These are phyloP conservation scores for Fonsecaea multimorphosa DNA, from an alignment of 2,329 filamentous ascomycete species.

Conservation along the genomic window DNA sequence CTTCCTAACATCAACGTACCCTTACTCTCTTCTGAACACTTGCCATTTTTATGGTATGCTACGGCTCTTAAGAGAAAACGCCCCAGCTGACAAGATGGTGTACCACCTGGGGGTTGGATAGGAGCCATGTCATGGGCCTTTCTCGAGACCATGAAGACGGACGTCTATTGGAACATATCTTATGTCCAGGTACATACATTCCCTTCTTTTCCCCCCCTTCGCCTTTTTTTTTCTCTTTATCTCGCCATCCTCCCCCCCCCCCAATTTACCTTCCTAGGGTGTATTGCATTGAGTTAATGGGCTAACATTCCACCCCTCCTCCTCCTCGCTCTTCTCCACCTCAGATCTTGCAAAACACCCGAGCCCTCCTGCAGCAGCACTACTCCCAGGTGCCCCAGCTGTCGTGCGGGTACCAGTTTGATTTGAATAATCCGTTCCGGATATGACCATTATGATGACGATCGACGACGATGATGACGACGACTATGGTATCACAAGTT, in stretches of 20 bases:
- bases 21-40: too few species aligned
- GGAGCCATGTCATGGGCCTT: slow-evolving; percentile 40
- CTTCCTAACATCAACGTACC: too few species aligned
- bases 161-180: slow-evolving; percentile 35
- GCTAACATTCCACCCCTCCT: too few species aligned
- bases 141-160: slow-evolving; percentile 38
- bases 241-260: too few species aligned
- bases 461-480: not conserved
- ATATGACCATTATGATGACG: slow-evolving; percentile 37
- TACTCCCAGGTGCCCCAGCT: slow-evolving; percentile 44
- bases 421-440: slow-evolving; percentile 41
- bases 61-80: too few species aligned
- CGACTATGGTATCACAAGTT: not conserved
- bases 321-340: too few species aligned
- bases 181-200: slow-evolving; percentile 31
- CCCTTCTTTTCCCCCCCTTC: too few species aligned
- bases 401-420: slow-evolving; percentile 40
- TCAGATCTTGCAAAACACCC: slow-evolving; percentile 43
- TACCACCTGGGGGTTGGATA: slow-evolving; percentile 1
- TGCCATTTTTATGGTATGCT: too few species aligned
- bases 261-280: too few species aligned
- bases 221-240: too few species aligned
- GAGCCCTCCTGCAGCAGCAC: slow-evolving; percentile 38
- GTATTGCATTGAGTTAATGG: too few species aligned
- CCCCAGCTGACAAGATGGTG: too few species aligned